A percentile compares a stretch with the other conserved stretches of the same genome.
phyloP scores from a whole-genome alignment of 257 asterid genomes.

The Rhazya stricta region DNA sequence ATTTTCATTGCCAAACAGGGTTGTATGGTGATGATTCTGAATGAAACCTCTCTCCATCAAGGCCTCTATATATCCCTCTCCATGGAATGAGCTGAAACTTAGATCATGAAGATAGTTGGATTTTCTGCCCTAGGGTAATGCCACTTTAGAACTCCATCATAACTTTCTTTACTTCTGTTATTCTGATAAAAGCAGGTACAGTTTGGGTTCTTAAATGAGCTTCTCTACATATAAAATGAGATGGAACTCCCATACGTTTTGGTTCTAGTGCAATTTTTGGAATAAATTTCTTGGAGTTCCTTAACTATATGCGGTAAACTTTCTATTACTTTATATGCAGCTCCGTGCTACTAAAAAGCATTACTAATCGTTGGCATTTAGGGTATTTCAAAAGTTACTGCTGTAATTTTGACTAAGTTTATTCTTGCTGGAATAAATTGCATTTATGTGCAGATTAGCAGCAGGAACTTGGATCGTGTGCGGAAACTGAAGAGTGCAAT shows the following conservation, averaged over 20 bases:
- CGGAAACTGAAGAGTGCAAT: constrained; percentile 77
- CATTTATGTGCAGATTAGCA: constrained; percentile 51
- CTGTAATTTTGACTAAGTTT: too few relatives aligned
- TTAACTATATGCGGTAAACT: not conserved
- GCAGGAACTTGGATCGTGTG: constrained; percentile 83
- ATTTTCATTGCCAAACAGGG: not conserved
- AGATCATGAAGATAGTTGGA: not conserved
- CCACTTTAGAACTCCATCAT: not conserved
- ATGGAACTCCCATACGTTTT: not conserved
- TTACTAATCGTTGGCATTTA: too few relatives aligned
- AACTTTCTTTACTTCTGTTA: not conserved
- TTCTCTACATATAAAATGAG: not conserved
- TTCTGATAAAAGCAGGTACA: not conserved
- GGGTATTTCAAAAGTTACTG: too few relatives aligned
- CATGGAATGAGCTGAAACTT: not conserved
- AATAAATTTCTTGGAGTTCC: not conserved
- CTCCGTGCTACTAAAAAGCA: not conserved
- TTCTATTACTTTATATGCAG: not conserved
- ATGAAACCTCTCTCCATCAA: not conserved
- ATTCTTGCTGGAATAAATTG: not conserved
- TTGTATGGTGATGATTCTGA: not conserved
- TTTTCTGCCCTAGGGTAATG: not conserved
- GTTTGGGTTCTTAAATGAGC: not conserved
- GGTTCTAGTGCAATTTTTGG: not conserved
- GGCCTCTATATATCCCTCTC: not conserved